Evolutionary conservation across 1,284 basidiomycete species (phyloP), one percentile per base, ranked within the genome.

Genomic region (Caloboletus firmus): DNA sequence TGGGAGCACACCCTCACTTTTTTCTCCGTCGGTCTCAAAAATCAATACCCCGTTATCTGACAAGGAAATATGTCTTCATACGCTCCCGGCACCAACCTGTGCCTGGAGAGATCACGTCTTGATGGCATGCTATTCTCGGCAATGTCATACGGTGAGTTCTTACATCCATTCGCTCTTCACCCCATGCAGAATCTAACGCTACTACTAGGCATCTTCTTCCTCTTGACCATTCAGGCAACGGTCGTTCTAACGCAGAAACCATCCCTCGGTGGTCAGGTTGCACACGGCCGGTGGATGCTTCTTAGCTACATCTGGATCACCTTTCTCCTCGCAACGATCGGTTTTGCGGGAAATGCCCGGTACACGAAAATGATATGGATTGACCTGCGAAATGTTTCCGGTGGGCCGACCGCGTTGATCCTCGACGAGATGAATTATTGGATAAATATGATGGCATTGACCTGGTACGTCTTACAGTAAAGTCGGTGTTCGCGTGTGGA

Each of bases 311-410:
- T 72, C 28, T 48, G 49, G 30, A 51, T 62, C 40, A 71, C 70
- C 0, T 73, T 72, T 40, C 12, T 55, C 20, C 63, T 73, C n/a
- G 67, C 59, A 17, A 69, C 72, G 0, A 40, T 72, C 11, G 60
- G 62, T 8, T 62, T 70, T n/a, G 67, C 64, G 9, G 65, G 51
- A 15, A 72, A 73, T 45, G 59, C 62, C 3, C 61, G 55, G 45
- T 72, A 64, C 48, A 72, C 64, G 17, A 59, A 73, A 46, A 63
- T 71, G 61, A 68, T 73, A 41, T 72, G 70, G 68, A 68, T 72
- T 18, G 62, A 72, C 43, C 35, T 69, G 31, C 65, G 67, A 2
- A 53, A 61, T 20, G 28, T 56, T 4, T 18, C 60, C 20, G 45
- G 68, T 56, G 64, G 64, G 4, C 65, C 72, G 9, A 52, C 51